Evolutionary conservation across 2,329 filamentous ascomycete genomes (phyloP), one percentile per base, ranked within the genome.

Genomic region (Sordariomycetes sp.): DNA sequence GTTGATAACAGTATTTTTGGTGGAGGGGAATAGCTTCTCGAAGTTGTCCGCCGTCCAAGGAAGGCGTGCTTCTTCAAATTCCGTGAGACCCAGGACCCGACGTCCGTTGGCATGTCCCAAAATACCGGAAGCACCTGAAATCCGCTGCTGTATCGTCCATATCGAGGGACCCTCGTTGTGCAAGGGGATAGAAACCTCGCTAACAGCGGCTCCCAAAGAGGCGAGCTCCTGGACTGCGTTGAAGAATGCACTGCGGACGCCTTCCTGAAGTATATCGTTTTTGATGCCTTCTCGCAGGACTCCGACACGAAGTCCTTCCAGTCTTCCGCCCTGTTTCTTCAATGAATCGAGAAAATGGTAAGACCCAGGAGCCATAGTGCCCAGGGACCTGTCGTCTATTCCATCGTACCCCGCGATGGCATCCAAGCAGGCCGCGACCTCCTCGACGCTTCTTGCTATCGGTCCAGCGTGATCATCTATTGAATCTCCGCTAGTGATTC

Each of bases 1-100:
- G 32, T 71, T 70, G 31, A 72, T 60, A 30, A 70, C 63, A 4
- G 68, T 69, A 41, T 73, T 73, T 40, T 71, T 72, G 0, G 69
- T 72, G 0, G 66, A 64, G 11, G 58, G 64, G 43, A 70, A 71
- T 2, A 69, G 57, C 23, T 67, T 62, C 25, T 70, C 58, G 47
- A 72, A 76, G 33, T 61, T 64, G 6, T 61, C 53, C 17, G 62
- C 53, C 1, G 55, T 63, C 57, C 62, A 64, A 0, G 63, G 63
- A 5, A 67, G 57, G 15, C 70, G 54, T 4, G 63, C 55, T 5
- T 55, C 46, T 39, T 75, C 68, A 21, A 73, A 59, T n/a, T 69
- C 63, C 2, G 63, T 61, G 46, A 72, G 58, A 10, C 60, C 58
- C 5, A 73, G 58, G 1, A 65, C 64, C 21, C 69, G 52, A 21